Evolutionary conservation across 1,284 basidiomycete genomes (phyloP).

Genomic region (Tilletia horrida): DNA sequence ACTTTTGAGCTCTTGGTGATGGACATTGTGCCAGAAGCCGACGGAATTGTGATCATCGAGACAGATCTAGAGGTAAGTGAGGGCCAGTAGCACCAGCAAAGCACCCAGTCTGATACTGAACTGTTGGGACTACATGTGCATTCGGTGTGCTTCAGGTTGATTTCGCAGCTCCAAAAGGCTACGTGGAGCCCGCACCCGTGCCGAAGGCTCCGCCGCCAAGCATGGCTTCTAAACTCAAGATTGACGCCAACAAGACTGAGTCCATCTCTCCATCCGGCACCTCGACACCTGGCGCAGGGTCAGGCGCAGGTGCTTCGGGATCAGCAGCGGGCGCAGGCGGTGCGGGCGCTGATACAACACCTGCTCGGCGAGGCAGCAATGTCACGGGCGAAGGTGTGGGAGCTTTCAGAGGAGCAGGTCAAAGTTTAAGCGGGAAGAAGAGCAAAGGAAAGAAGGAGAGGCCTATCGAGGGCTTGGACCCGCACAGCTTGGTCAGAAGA

Average conservation of each 20-base stretch:
- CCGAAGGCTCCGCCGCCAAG: slow-evolving; percentile 74
- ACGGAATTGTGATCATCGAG: slow-evolving; percentile 84
- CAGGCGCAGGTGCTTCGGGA: slow-evolving; percentile 21
- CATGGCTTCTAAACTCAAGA: slow-evolving; percentile 96
- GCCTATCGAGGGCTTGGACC: slow-evolving; percentile 48
- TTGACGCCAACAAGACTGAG: slow-evolving; percentile 62
- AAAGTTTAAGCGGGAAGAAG: slow-evolving; percentile 53
- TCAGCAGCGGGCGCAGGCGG: not conserved
- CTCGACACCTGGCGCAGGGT: slow-evolving; percentile 52
- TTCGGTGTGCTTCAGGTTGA: slow-evolving; percentile 57
- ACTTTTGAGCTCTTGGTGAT: slow-evolving; percentile 93
- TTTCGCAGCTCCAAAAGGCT: slow-evolving; percentile 64
- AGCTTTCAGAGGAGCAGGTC: slow-evolving; percentile 46
- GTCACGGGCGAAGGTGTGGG: slow-evolving; percentile 29
- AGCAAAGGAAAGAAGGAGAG: slow-evolving; percentile 46
- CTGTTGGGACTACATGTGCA: not conserved
- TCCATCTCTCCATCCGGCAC: slow-evolving; percentile 52
- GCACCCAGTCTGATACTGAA: slow-evolving; percentile 59
- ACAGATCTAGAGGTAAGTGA: slow-evolving; percentile 83
- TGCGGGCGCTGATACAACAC: not conserved
- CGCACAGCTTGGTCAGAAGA: slow-evolving; percentile 44
- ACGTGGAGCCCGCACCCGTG: slow-evolving; percentile 83
- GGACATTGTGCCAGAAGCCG: slow-evolving; percentile 74
- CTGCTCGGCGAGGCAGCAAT: slow-evolving; percentile 23
- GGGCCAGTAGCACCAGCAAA: not conserved